Evolutionary conservation across 345 rosid species (phyloP).

Genomic region (Acer yangbiense): DNA sequence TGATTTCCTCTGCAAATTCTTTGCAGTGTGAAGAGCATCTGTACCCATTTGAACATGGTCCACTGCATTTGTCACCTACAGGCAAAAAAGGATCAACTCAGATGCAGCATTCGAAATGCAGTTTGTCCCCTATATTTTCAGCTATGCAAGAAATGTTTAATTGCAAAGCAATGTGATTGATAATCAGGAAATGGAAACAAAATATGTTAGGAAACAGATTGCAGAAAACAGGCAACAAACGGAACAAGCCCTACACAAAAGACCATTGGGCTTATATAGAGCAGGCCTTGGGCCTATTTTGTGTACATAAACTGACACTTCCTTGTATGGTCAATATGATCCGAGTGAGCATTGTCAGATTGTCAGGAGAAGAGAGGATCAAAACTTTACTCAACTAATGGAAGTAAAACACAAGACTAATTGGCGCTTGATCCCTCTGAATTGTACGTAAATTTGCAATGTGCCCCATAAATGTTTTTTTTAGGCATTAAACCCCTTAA

Average conservation of each 20-base stretch:
- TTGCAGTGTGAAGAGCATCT: constrained; percentile 53
- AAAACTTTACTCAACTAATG: too few species aligned
- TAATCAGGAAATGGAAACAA: neutral
- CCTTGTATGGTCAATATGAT: too few species aligned
- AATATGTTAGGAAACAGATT: neutral
- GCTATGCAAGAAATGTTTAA: too few species aligned
- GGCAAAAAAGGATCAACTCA: neutral
- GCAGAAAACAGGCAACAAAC: neutral
- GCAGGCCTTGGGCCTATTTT: neutral
- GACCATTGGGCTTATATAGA: neutral
- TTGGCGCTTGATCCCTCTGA: too few species aligned
- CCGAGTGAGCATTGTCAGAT: too few species aligned
- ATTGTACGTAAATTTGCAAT: too few species aligned
- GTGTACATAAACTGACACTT: neutral
- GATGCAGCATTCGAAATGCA: too few species aligned
- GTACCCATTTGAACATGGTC: constrained; percentile 59
- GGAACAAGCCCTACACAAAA: neutral
- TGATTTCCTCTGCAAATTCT: constrained; percentile 50
- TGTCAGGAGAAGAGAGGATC: too few species aligned
- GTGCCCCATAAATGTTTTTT: too few species aligned
- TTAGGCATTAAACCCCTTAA: too few species aligned
- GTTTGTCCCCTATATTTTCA: too few species aligned
- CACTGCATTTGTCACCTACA: constrained; percentile 53
- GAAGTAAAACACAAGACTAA: too few species aligned
- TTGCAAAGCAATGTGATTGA: neutral